Evolutionary conservation across 805 yeast species (phyloP), one percentile per base, ranked within the genome.

Genomic region (Spathaspora boniae): DNA sequence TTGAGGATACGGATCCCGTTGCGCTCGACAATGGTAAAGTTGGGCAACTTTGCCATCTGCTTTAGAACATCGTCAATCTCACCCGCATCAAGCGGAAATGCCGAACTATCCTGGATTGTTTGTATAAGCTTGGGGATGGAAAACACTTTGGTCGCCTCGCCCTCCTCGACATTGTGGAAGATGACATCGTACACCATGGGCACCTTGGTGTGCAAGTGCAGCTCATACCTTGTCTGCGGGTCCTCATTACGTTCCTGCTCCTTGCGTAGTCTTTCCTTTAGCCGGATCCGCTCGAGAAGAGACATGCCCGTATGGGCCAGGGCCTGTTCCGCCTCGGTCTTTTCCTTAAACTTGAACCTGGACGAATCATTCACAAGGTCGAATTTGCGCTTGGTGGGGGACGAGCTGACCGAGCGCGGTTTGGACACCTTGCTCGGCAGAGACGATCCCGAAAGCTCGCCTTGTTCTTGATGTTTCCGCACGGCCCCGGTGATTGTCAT

Each of bases 341-440:
- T 51, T 25, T 56, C 62, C 29, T 54, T 55, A 40, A 65, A 70
- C 26, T 47, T 50, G 47, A 63, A 70, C 31, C 59, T 63, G 1
- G 60, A 45, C 9, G 61, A 40, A 21, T 57, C 57, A 41, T 70
- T 72, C 35, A 54, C 52, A 31, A 66, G 43, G 2, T 40, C 43
- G 7, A 34, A 17, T 22, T 47, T 36, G 35, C 46, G 9, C 17
- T 33, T 33, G 9, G 22, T 16, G 11, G 46, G 53, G 9, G 48
- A 41, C 11, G 37, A 8, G n/a, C 23, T 25, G 16, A 23, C 12
- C 23, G 42, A 35, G 20, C 28, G 20, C 23, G 30, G 31, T 30
- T 37, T 40, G 17, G 12, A 34, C 7, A 43, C 21, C 26, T 44
- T 46, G 11, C 29, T 26, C 8, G 42, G 36, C 16, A 46, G 43